These are phyloP conservation scores for Pythium guiyangense DNA, from an alignment of 352 stramenopile species.

Conservation along the genomic window DNA sequence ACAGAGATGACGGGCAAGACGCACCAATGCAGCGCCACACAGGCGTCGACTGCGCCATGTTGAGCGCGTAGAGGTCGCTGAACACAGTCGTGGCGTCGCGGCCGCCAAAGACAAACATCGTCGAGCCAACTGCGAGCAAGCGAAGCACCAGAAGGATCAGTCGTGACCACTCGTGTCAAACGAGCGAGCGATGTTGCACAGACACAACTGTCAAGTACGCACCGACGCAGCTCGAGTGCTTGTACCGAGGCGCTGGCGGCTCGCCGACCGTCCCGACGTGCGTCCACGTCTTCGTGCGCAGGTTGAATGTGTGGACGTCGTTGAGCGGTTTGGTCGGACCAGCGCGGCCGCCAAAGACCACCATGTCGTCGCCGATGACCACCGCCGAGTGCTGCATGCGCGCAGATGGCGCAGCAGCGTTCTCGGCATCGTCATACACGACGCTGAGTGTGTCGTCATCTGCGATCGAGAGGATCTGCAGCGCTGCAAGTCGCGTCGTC, in stretches of 20 bases:
- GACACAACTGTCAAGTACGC: not conserved
- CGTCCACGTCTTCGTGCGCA: constrained; percentile 42
- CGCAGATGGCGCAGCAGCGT: constrained; percentile 21
- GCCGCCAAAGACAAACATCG: constrained; percentile 70
- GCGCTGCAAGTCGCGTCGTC: constrained; percentile 49
- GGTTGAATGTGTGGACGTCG: constrained; percentile 55
- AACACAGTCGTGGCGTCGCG: constrained; percentile 66
- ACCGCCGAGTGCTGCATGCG: constrained; percentile 78
- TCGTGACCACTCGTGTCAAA: not conserved
- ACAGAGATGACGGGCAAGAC: not conserved
- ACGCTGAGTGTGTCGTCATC: constrained; percentile 26
- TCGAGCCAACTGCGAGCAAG: constrained; percentile 41
- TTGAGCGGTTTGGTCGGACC: constrained; percentile 64
- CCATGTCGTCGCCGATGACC: constrained; percentile 44
- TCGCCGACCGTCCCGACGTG: constrained; percentile 23
- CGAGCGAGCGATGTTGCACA: not conserved
- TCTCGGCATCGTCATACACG: constrained; percentile 15
- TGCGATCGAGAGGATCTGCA: constrained; percentile 27
- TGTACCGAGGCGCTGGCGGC: constrained; percentile 57
- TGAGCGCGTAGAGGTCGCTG: constrained; percentile 60
- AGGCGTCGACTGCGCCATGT: constrained; percentile 28
- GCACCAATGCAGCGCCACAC: constrained; percentile 56
- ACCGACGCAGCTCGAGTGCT: constrained; percentile 65
- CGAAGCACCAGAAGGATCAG: constrained; percentile 1
- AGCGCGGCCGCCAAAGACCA: constrained; percentile 78